Conservation (phyloP, 139 green algal species). For the Chlamydomonas schloesseri region DNA sequence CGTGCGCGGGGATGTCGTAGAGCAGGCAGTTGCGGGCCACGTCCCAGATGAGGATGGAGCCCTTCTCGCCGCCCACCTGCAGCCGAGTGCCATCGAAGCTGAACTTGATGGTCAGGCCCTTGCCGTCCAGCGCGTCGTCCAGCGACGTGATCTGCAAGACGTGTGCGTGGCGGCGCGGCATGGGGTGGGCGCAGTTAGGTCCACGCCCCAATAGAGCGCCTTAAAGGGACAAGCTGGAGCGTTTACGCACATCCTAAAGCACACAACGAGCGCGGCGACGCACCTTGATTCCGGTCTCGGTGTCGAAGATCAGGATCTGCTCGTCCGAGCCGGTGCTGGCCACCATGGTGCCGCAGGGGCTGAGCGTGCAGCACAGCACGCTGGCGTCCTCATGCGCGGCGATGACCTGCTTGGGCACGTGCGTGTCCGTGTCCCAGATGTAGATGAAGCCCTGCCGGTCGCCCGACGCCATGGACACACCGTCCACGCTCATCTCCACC, state of each 20-base stretch:
- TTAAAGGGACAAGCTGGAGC: too few relatives aligned
- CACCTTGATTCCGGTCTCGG: conserved; percentile 10
- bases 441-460: conserved; percentile 55
- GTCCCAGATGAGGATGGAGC: conserved; percentile 57
- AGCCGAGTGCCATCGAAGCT: conserved; percentile 54
- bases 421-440: conserved; percentile 50
- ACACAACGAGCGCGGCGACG: too few relatives aligned
- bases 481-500: conserved; percentile 60
- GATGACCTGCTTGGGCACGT: conserved; percentile 42
- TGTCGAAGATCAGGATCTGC: conserved; percentile 56
- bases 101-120: conserved; percentile 60
- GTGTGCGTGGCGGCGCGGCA: too few relatives aligned
- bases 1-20: conserved; percentile 60
- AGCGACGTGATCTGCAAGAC: conserved; percentile 29
- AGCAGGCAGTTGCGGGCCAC: conserved; percentile 51
- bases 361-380: conserved; percentile 54
- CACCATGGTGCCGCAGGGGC: conserved; percentile 51
- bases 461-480: conserved; percentile 44
- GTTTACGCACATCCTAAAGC: background rate
- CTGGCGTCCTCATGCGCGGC: conserved; percentile 44
- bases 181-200: too few relatives aligned
- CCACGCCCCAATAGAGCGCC: too few relatives aligned
- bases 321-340: conserved; percentile 43
- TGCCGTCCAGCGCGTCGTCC: conserved; percentile 54
- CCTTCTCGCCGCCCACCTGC: conserved; percentile 60